Evolutionary conservation across 805 yeast genomes (phyloP), one percentile per base, ranked within the genome.

Genomic region (Candida arabinofermentans): DNA sequence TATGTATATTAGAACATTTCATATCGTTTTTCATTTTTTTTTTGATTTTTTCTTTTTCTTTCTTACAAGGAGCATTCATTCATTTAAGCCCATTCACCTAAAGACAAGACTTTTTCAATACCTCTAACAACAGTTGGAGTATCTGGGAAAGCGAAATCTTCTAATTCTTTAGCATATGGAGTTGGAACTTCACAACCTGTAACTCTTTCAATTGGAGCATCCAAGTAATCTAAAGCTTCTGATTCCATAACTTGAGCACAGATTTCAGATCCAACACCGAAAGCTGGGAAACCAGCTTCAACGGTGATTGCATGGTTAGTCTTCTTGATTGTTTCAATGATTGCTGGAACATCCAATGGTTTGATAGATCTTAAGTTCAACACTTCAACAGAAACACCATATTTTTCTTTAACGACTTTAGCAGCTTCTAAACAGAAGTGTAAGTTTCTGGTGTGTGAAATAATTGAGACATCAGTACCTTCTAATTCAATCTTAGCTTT

Each of bases 161-260:
- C 99, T 65, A 93, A 79, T 72, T 84, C 90, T 69, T 81, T 79
- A 57, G 96, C 96, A 65, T 93, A 93, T 52, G 99, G 99, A 55
- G 99, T 93, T 69, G 99, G 99, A 24, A 90, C 97, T 74, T 93
- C 99, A 64, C 98, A 95, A 68, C 99, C 99, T 46, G 99, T 93
- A 59, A 90, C 91, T 77, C 99, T 88, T 74, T 84, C 95, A 54
- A 93, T 87, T 57, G 99, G 99, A 47, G 98, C 95, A 70, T 93
- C 99, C 63, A 93, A 79, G 79, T 89, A 87, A 71, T 93, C 99
- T 55, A 93, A 93, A 40, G 96, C 98, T 70, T 90, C 97, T 44
- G 95, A 81, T 74, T 93, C 99, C 96, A 93, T 89, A 64, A 93
- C 75, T 71, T 89, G 96, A 48, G 98, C 99, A 66, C 90, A 80